Evolutionary conservation across 2,329 filamentous ascomycete genomes (phyloP).

Genomic region (Fusarium pseudocircinatum): DNA sequence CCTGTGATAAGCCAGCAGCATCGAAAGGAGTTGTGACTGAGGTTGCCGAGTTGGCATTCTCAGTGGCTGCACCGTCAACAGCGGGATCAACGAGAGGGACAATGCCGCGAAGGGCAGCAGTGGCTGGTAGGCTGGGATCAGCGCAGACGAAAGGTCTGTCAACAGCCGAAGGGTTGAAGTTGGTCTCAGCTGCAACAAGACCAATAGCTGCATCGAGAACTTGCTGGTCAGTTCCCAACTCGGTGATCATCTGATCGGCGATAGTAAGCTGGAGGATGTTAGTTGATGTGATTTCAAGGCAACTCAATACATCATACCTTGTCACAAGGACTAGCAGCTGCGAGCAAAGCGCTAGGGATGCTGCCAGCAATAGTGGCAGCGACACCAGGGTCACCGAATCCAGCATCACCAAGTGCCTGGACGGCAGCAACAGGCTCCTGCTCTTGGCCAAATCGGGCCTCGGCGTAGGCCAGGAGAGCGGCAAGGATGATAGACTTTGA

Average conservation of each 20-base stretch:
- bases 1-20: constrained; percentile 71
- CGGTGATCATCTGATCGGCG: constrained; percentile 70
- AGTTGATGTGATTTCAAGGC: constrained; percentile 5
- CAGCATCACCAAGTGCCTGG: constrained; percentile 53
- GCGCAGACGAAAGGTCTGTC: constrained; percentile 70
- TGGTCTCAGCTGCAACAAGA: constrained; percentile 75
- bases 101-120: constrained; percentile 69
- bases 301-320: constrained; percentile 54
- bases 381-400: constrained; percentile 66
- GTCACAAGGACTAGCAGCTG: constrained; percentile 71
- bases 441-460: constrained; percentile 72
- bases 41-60: constrained; percentile 67
- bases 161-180: constrained; percentile 75
- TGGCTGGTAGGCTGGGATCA: constrained; percentile 70
- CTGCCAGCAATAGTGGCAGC: constrained; percentile 71
- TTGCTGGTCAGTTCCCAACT: constrained; percentile 67
- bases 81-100: constrained; percentile 73
- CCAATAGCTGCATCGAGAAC: constrained; percentile 70
- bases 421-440: constrained; percentile 66
- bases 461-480: constrained; percentile 51
- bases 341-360: constrained; percentile 70
- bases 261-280: constrained; percentile 60
- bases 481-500: constrained; percentile 33
- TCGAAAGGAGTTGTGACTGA: constrained; percentile 65
- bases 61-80: constrained; percentile 64